A percentile compares a stretch with the other conserved stretches of the same genome.
These are phyloP conservation scores for Picea engelmannii DNA, from an alignment of 83 land plant genomes.

Conservation along the genomic window DNA sequence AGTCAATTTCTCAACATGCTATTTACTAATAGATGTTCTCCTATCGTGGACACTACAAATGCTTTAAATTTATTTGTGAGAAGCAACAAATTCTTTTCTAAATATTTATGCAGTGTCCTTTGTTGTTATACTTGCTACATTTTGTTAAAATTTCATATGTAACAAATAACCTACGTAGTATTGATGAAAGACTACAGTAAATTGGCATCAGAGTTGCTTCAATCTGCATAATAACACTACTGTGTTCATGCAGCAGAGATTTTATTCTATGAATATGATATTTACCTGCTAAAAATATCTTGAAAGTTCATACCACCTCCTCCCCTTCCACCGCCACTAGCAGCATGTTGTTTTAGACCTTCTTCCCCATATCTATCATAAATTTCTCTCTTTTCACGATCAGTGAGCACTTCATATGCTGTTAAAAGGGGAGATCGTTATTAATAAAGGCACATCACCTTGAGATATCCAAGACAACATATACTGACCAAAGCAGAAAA, in stretches of 20 bases:
- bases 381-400: slow-evolving; percentile 70
- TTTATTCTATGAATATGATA: background rate
- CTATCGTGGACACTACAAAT: too few relatives aligned
- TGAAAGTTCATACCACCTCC: slow-evolving; percentile 77
- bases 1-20: too few relatives aligned
- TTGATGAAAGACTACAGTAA: background rate
- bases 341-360: slow-evolving; percentile 71
- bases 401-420: slow-evolving; percentile 82
- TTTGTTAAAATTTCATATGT: too few relatives aligned
- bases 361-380: slow-evolving; percentile 84
- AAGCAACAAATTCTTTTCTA: too few relatives aligned
- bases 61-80: too few relatives aligned
- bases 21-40: too few relatives aligned
- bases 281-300: slow-evolving; percentile 69
- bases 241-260: background rate
- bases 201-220: background rate
- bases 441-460: too few relatives aligned
- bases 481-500: slow-evolving; percentile 5
- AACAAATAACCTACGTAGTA: too few relatives aligned
- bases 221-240: background rate
- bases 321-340: slow-evolving; percentile 54
- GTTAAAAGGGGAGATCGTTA: background rate
- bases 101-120: too few relatives aligned
- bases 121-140: too few relatives aligned
- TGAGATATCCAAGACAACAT: too few relatives aligned